phyloP scores from a whole-genome alignment of 225 moss, liverwort and hornwort species.

The Takakia lepidozioides region DNA sequence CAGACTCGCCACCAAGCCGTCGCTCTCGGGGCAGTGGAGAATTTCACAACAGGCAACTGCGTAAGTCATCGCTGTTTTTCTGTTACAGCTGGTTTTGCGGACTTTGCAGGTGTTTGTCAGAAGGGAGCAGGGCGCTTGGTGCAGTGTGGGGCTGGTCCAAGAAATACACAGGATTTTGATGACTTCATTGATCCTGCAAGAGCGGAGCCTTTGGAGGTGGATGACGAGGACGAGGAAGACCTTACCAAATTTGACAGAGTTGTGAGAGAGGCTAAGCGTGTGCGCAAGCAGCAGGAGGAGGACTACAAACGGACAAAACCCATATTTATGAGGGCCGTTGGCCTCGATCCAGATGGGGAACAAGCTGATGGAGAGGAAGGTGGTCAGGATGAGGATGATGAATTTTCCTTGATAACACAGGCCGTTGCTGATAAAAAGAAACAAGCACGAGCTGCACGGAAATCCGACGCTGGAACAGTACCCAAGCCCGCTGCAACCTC shows the following conservation, averaged over 20 bases:
- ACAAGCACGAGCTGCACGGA: not conserved
- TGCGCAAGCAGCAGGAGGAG: conserved; percentile 68
- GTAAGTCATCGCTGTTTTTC: no score
- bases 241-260: conserved; percentile 80
- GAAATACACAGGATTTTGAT: conserved; percentile 62
- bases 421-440: conserved; percentile 28
- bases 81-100: no score
- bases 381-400: conserved; percentile 8
- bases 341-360: conserved; percentile 57
- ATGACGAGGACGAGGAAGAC: conserved; percentile 51
- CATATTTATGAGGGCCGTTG: conserved; percentile 77
- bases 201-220: conserved; percentile 65
- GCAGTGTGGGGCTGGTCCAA: conserved; percentile 28
- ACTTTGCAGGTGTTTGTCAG: no score
- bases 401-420: conserved; percentile 29
- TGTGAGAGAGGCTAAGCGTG: conserved; percentile 56
- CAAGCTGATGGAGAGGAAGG: conserved; percentile 15
- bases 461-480: no score
- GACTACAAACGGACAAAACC: conserved; percentile 76
- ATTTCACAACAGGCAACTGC: no score
- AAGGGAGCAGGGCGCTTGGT: not conserved
- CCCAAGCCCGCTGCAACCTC: no score
- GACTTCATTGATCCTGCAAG: conserved; percentile 87
- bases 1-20: no score
- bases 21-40: no score